Evolutionary conservation across 73 alveolate species (phyloP).

Genomic region (Paramecium caudatum): DNA sequence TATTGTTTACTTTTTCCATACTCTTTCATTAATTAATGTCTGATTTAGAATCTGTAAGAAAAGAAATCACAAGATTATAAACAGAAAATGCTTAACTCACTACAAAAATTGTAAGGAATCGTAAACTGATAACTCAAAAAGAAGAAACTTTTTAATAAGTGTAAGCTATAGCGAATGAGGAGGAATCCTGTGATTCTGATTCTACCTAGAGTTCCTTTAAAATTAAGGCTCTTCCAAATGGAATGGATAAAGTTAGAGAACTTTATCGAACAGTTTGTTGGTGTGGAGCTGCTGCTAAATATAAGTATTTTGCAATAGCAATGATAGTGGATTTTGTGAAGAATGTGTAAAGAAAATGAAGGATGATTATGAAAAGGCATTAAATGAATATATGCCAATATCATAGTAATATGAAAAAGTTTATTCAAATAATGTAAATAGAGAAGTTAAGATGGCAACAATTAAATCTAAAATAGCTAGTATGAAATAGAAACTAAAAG

Average conservation of each 20-base stretch:
- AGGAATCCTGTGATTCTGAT: conserved; percentile 23
- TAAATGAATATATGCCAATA: conserved; percentile 31
- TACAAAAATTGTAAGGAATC: conserved; percentile 39
- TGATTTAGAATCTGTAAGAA: conserved; percentile 25
- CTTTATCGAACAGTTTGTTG: conserved; percentile 39
- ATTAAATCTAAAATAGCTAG: not conserved
- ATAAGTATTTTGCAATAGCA: not conserved
- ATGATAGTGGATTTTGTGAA: conserved; percentile 41
- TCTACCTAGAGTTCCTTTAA: conserved; percentile 42
- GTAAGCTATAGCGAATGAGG: not conserved
- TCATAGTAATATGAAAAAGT: conserved; percentile 21
- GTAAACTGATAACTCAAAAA: not conserved
- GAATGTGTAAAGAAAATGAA: conserved; percentile 46
- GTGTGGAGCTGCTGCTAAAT: conserved; percentile 39
- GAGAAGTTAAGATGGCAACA: conserved; percentile 38
- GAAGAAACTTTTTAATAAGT: not conserved
- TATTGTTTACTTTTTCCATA: not conserved
- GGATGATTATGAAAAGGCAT: conserved; percentile 38
- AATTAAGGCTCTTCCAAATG: conserved; percentile 41
- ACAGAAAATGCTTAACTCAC: conserved; percentile 53
- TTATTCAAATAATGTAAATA: conserved; percentile 28
- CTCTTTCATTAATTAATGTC: conserved; percentile 36
- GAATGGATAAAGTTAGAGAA: conserved; percentile 68
- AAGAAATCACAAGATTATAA: not conserved
- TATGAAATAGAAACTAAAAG: not conserved